Percentiles rank a stretch among this genome's conserved stretches.
Evolutionary conservation across 352 stramenopile genomes (phyloP).

Genomic region (Thraustochytrium striatum): DNA sequence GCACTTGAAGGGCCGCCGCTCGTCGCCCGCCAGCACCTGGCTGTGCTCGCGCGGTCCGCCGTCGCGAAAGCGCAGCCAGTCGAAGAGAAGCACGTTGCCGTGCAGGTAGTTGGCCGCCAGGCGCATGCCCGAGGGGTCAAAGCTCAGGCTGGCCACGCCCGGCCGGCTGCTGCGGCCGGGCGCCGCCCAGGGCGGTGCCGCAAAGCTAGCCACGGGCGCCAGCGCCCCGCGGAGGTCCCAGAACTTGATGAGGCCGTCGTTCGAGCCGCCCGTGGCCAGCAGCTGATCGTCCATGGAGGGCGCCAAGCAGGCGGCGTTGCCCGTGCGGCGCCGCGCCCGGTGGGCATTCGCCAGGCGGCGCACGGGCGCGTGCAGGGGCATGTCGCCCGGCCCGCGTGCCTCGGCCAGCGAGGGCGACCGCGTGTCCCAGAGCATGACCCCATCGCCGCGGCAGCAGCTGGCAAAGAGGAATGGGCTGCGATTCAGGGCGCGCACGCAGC

Average conservation of each 20-base stretch:
- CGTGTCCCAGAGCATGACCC: slow-evolving; percentile 24
- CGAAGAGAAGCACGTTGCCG: slow-evolving; percentile 16
- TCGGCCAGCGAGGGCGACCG: background rate
- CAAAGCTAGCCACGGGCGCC: background rate
- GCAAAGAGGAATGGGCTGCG: slow-evolving; percentile 24
- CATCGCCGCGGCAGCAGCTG: background rate
- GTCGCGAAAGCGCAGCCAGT: slow-evolving; percentile 18
- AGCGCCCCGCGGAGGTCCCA: slow-evolving; percentile 32
- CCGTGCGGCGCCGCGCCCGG: background rate
- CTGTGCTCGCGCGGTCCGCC: background rate
- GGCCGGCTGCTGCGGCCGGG: background rate
- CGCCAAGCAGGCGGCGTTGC: background rate
- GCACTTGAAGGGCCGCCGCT: background rate
- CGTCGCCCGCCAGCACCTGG: background rate
- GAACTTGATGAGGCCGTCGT: slow-evolving; percentile 26
- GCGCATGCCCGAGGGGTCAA: slow-evolving; percentile 12
- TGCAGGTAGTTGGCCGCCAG: slow-evolving; percentile 18
- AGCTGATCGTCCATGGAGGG: slow-evolving; percentile 26
- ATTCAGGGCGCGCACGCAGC: slow-evolving; percentile 21
- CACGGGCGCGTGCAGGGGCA: background rate
- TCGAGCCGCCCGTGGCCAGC: background rate
- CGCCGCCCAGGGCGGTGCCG: too few species aligned
- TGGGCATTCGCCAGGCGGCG: background rate
- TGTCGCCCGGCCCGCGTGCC: background rate
- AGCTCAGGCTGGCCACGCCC: slow-evolving; percentile 18